These are phyloP conservation scores for Tremella fuciformis DNA, from an alignment of 768 basidiomycete species.

Conservation along the genomic window DNA sequence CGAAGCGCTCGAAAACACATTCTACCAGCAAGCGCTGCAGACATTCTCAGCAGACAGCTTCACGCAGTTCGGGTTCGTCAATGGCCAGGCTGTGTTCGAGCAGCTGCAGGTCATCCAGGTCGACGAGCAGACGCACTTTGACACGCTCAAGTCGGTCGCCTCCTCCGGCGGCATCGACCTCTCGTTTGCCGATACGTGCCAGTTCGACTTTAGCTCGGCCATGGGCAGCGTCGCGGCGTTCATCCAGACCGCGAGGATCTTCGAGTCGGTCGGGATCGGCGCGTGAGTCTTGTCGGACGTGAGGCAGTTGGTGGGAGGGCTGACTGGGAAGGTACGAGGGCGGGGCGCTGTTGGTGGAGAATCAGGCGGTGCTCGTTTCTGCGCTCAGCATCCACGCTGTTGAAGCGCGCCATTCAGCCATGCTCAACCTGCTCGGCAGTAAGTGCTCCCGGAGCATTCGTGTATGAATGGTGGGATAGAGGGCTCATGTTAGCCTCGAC, in stretches of 20 bases:
- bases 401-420: not conserved
- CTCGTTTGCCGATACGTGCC: conserved; percentile 18
- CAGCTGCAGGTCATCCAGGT: conserved; percentile 13
- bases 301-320: conserved; percentile 3
- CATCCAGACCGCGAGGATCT: conserved; percentile 25
- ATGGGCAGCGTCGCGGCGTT: conserved; percentile 18
- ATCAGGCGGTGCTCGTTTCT: conserved; percentile 1
- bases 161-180: conserved; percentile 12
- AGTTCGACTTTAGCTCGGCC: conserved; percentile 25
- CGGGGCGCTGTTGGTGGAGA: conserved; percentile 8
- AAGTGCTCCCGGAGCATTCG: not conserved
- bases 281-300: conserved; percentile 31
- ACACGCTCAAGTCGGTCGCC: conserved; percentile 19
- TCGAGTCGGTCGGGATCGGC: conserved; percentile 33
- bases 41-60: conserved; percentile 28
- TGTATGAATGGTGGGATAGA: not conserved
- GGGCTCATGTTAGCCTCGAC: conserved; percentile 1
- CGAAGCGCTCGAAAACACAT: conserved; percentile 29
- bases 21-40: conserved; percentile 24
- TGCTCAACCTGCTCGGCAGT: conserved; percentile 1
- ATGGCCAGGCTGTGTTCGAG: conserved; percentile 19
- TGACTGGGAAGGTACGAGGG: conserved; percentile 22
- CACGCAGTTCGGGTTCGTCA: conserved; percentile 15
- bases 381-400: conserved; percentile 1
- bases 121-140: conserved; percentile 26